Base-by-base conservation (phyloP, 2,329 filamentous ascomycete genomes). In the Aspergillus sp. region DNA sequence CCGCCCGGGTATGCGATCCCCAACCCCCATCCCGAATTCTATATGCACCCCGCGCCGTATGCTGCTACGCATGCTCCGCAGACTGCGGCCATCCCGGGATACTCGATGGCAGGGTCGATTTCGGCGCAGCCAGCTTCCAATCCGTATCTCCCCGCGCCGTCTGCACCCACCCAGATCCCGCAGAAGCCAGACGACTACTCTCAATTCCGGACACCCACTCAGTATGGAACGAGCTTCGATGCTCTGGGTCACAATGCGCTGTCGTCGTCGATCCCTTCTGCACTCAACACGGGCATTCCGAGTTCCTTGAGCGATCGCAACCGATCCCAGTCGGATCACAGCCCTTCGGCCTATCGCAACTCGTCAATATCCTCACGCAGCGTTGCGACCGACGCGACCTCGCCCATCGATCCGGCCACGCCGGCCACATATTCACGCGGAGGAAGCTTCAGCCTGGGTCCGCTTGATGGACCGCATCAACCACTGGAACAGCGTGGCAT, bases 361-460 rank as follows among this genome's bases (percentile, higher is more conserved):
- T 73, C 75, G 3, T 77, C 76, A 8, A 72, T 79, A 23, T 75
- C 76, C 12, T 75, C 73, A 21, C 73, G 76, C 45, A 76, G 70
- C 55, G 69, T 76, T 39, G 69, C 73, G 7, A 72, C 76, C 12
- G 77, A 78, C 49, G 72, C 72, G 2, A 73, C 76, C 12, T 76
- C 76, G 2, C 72, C 74, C 1, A 74, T 78, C 57, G 76, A 78
- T 55, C 70, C 75, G 4, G 65, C 75, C 6, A 75, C 75, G 0
- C 71, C 75, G 0, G 70, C 63, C 19, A 73, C 73, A 9, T 78
- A 74, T 65, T 75, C 75, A 5, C 72, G 75, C 48, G 67, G 70
- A 9, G 58, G 56, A 51, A 78, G 74, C 58, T 78, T 77, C 64
- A 75, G 74, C 52, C 59, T 77, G 12, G 67, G 70, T 12, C 72